A percentile compares a stretch with the other conserved stretches of the same genome.
phyloP scores from a whole-genome alignment of 1,284 basidiomycete genomes.

The Cryptococcus jaspeensis region DNA sequence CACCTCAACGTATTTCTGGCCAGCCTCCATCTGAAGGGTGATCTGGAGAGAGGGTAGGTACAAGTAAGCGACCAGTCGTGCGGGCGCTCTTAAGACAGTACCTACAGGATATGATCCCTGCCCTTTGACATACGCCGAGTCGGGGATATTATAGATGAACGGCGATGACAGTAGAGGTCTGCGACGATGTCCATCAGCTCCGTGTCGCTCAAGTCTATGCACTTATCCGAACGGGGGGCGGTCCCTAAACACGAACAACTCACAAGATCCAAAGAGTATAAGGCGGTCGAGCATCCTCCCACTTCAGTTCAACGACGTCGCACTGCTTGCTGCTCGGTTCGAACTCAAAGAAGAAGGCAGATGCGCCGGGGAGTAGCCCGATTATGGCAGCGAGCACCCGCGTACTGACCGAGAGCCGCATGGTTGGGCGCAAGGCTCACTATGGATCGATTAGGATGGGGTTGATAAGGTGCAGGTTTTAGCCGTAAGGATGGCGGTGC shows the following conservation, averaged over 20 bases:
- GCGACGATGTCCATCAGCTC: neutral
- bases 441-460: too few species aligned
- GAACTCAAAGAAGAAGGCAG: constrained; percentile 31
- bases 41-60: neutral
- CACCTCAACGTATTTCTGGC: constrained; percentile 22
- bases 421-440: too few species aligned
- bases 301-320: constrained; percentile 29
- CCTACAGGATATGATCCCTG: constrained; percentile 11
- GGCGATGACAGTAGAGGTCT: constrained; percentile 31
- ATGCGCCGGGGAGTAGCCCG: neutral
- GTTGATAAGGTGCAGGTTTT: too few species aligned
- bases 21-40: neutral
- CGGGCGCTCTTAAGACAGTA: neutral
- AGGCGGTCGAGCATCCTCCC: constrained; percentile 25
- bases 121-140: constrained; percentile 18
- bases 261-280: constrained; percentile 30
- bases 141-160: constrained; percentile 32
- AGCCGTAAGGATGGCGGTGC: too few species aligned
- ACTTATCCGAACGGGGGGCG: too few species aligned
- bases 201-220: too few species aligned
- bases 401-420: too few species aligned
- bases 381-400: neutral
- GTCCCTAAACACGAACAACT: constrained; percentile 9
- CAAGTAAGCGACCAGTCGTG: neutral
- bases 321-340: constrained; percentile 23